A percentile compares a stretch with the other conserved stretches of the same genome.
Conservation (phyloP, 208 protist genomes). For the Wallacemonas sp. region DNA sequence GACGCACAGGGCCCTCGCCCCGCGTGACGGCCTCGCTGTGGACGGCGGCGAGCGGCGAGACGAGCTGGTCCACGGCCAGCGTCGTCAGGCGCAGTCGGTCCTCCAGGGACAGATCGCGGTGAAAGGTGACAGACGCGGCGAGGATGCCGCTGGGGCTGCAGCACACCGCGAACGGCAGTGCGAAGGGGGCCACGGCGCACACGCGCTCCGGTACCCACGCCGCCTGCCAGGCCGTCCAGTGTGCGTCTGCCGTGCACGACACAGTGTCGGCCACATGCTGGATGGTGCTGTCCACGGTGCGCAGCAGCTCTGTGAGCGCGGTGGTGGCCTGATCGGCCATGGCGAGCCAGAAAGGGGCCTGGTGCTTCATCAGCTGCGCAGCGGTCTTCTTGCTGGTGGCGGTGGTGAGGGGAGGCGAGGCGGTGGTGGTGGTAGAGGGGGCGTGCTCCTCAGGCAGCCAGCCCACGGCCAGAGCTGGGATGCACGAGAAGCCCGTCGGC, state of each 20-base stretch:
- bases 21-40: no score
- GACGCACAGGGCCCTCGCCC: background rate
- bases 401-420: no score
- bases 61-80: background rate
- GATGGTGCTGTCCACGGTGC: background rate
- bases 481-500: conserved; percentile 14
- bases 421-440: no score
- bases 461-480: conserved; percentile 12
- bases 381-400: background rate
- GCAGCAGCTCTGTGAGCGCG: background rate
- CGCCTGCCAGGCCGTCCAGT: background rate
- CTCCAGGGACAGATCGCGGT: background rate
- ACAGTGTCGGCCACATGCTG: background rate
- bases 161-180: background rate
- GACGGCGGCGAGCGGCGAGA: background rate
- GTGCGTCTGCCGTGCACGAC: background rate
- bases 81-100: background rate
- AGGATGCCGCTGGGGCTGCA: conserved; percentile 10
- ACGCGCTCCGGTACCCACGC: background rate
- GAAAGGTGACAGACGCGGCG: background rate
- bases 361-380: background rate
- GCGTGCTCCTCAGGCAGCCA: background rate
- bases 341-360: background rate
- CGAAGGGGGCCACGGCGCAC: background rate
- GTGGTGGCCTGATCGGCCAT: background rate